Conservation (phyloP, 2,329 filamentous ascomycete genomes). For the Pestalotiopsis fici region DNA sequence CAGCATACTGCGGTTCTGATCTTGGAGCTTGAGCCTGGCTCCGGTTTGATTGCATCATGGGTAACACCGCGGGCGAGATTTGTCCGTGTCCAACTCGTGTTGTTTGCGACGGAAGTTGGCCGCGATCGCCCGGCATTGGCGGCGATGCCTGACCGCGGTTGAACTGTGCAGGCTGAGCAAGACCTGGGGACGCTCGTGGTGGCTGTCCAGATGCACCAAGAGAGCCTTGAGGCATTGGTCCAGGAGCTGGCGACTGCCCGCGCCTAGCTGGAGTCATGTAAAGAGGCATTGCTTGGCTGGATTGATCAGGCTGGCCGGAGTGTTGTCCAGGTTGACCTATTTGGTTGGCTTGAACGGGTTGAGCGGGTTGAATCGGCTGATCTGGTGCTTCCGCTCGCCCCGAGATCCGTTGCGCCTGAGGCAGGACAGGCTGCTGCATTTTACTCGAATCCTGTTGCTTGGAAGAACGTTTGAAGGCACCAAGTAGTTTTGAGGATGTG, state of each 20-base stretch:
- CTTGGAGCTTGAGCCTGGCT: neutral
- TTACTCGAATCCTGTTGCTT: conserved; percentile 20
- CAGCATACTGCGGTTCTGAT: conserved; percentile 22
- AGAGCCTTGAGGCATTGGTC: conserved; percentile 10
- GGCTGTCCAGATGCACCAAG: conserved; percentile 12
- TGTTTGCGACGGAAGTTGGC: conserved; percentile 15
- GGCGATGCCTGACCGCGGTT: conserved; percentile 17
- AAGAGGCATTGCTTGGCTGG: neutral
- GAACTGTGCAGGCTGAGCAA: conserved; percentile 8
- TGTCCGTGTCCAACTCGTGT: conserved; percentile 9
- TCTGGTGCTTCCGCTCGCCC: neutral
- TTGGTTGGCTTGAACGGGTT: neutral
- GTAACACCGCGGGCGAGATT: neutral
- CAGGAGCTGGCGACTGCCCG: neutral
- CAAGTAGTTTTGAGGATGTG: conserved; percentile 27
- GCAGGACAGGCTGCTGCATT: neutral
- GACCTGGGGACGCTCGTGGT: conserved; percentile 5
- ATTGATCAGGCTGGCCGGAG: too few species aligned
- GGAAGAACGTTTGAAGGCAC: conserved; percentile 26
- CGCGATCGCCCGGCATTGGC: conserved; percentile 17
- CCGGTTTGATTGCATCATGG: conserved; percentile 6
- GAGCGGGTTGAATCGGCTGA: conserved; percentile 1
- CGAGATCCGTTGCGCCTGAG: conserved; percentile 13
- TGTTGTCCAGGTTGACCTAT: neutral
- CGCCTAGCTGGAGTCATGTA: conserved; percentile 2